Conservation (phyloP, 2,329 filamentous ascomycete species). For the Colletotrichum limetticola region DNA sequence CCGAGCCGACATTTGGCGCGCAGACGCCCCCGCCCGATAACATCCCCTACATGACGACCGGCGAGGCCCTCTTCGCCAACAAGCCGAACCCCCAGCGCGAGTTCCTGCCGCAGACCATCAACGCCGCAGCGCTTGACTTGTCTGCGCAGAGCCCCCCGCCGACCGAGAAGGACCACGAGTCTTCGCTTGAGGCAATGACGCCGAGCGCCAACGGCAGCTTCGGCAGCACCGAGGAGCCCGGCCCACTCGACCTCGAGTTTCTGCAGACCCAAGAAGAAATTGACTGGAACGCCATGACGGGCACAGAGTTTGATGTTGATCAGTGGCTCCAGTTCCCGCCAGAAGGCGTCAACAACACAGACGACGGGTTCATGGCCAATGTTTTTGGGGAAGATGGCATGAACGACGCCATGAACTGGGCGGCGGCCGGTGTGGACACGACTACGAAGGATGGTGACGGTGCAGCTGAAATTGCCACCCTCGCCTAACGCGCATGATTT, state of each 20-base stretch:
- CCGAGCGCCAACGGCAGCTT: constrained; percentile 58
- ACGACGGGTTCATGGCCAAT: constrained; percentile 49
- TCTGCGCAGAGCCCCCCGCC: constrained; percentile 55
- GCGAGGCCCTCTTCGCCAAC: constrained; percentile 48
- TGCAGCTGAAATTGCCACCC: constrained; percentile 14
- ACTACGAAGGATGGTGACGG: constrained; percentile 17
- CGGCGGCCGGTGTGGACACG: constrained; percentile 14
- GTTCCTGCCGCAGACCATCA: constrained; percentile 50
- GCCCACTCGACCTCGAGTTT: constrained; percentile 57
- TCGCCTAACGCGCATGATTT: constrained; percentile 6
- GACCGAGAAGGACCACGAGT: constrained; percentile 53
- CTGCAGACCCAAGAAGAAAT: constrained; percentile 59
- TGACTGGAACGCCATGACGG: constrained; percentile 64
- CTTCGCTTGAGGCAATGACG: constrained; percentile 50
- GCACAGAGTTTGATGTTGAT: constrained; percentile 66
- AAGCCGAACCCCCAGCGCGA: constrained; percentile 32
- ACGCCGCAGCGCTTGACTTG: constrained; percentile 48
- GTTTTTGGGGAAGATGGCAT: constrained; percentile 42
- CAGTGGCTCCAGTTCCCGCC: constrained; percentile 69
- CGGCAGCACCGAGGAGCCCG: constrained; percentile 53
- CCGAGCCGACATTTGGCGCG: constrained; percentile 49
- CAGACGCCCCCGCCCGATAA: constrained; percentile 67
- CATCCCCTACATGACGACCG: constrained; percentile 53
- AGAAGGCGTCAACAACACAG: constrained; percentile 55
- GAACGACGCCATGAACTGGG: constrained; percentile 38